These are phyloP conservation scores for Infundibulicybe gibba DNA, from an alignment of 768 basidiomycete species.

Conservation along the genomic window DNA sequence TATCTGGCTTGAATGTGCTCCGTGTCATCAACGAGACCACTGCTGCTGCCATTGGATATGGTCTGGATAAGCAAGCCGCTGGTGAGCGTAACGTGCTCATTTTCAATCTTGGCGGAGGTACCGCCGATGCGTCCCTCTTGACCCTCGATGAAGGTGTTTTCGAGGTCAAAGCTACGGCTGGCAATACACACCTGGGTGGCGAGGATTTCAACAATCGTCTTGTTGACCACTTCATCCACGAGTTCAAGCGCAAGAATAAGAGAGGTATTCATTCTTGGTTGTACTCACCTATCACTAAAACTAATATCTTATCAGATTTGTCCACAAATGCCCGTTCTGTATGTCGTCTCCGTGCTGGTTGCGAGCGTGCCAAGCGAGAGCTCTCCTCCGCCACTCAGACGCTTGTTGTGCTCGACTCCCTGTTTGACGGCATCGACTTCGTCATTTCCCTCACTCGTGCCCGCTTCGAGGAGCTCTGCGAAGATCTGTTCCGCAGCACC, in stretches of 20 bases:
- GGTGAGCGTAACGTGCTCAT: conserved; percentile 93
- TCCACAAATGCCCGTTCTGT: conserved; percentile 89
- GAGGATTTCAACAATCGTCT: conserved; percentile 97
- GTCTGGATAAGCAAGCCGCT: conserved; percentile 86
- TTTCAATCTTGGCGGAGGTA: conserved; percentile 96
- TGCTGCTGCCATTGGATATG: conserved; percentile 94
- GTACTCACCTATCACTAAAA: conserved; percentile 4
- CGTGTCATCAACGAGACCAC: conserved; percentile 98
- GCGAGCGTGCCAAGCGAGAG: conserved; percentile 97
- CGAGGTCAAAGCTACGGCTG: conserved; percentile 94
- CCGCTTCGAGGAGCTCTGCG: conserved; percentile 91
- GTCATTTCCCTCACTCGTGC: conserved; percentile 96
- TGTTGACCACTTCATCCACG: conserved; percentile 90
- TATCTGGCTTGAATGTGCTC: conserved; percentile 88
- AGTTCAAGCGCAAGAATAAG: conserved; percentile 96
- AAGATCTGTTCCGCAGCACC: conserved; percentile 87
- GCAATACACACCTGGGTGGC: conserved; percentile 95
- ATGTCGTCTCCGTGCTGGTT: conserved; percentile 92
- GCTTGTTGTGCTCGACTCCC: conserved; percentile 93
- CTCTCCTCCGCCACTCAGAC: conserved; percentile 95
- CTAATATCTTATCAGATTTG: conserved; percentile 47
- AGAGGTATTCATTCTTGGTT: conserved; percentile 48
- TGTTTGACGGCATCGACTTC: conserved; percentile 95
- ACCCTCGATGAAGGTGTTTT: conserved; percentile 96
- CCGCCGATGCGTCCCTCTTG: conserved; percentile 92